A percentile compares a stretch with the other conserved stretches of the same genome.
Evolutionary conservation across 176 grass and related monocot genomes (phyloP).

Genomic region (Ensete glaucum): DNA sequence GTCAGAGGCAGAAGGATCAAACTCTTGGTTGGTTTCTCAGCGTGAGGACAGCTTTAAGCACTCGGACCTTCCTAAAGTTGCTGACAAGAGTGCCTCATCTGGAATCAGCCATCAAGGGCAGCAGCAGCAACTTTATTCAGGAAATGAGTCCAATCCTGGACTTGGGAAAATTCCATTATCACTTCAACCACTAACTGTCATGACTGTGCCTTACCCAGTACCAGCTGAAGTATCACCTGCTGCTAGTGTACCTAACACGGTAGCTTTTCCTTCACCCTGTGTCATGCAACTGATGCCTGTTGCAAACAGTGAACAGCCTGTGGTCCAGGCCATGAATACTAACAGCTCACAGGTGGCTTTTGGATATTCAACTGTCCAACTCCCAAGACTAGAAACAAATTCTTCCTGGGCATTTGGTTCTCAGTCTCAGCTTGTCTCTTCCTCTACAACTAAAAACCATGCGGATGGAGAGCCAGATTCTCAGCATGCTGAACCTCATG

Average conservation of each 20-base stretch:
- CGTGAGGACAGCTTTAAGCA: conserved; percentile 46
- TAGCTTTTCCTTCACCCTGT: conserved; percentile 31
- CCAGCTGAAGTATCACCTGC: conserved; percentile 34
- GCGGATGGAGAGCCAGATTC: conserved; percentile 23
- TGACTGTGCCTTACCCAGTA: conserved; percentile 33
- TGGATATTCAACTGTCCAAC: conserved; percentile 67
- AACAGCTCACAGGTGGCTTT: conserved; percentile 52
- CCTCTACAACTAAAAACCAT: conserved; percentile 12
- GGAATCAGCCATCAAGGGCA: conserved; percentile 53
- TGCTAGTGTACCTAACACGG: conserved; percentile 24
- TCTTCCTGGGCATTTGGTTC: conserved; percentile 65
- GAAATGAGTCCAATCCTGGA: conserved; percentile 33
- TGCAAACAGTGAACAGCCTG: conserved; percentile 30
- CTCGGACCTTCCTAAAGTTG: conserved; percentile 35
- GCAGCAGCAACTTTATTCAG: conserved; percentile 44
- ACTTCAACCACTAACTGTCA: conserved; percentile 38
- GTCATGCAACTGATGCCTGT: conserved; percentile 55
- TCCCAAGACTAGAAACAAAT: conserved; percentile 77
- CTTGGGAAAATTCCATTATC: conserved; percentile 37
- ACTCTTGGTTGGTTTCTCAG: conserved; percentile 75
- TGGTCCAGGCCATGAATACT: conserved; percentile 24
- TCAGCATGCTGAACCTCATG: conserved; percentile 39
- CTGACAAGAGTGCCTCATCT: conserved; percentile 42
- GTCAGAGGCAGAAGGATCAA: conserved; percentile 85
- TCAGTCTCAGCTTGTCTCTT: conserved; percentile 36